phyloP scores from a whole-genome alignment of 495 filamentous ascomycete species.

The Delitschia confertaspora region DNA sequence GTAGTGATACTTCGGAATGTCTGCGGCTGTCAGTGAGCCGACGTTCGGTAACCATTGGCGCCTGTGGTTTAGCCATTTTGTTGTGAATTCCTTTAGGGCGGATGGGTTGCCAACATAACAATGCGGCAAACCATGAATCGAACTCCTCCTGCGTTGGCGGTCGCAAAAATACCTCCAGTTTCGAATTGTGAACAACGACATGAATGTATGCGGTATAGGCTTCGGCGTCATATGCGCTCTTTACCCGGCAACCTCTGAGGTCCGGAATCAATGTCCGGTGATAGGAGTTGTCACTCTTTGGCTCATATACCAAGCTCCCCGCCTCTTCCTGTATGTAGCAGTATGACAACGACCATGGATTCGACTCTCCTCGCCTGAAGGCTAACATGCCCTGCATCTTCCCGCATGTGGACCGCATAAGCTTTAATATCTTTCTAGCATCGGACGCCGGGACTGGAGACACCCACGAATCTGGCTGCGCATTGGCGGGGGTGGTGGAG shows the following conservation, averaged over 20 bases:
- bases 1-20: constrained; percentile 52
- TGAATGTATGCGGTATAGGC: constrained; percentile 66
- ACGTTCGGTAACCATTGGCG: constrained; percentile 40
- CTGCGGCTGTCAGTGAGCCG: constrained; percentile 45
- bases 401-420: constrained; percentile 62
- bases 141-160: constrained; percentile 67
- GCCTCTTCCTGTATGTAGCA: constrained; percentile 60
- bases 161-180: constrained; percentile 61
- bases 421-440: constrained; percentile 52
- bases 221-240: constrained; percentile 47
- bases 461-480: constrained; percentile 31
- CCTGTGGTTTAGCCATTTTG: constrained; percentile 61
- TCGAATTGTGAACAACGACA: constrained; percentile 61
- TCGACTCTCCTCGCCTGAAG: constrained; percentile 47
- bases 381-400: constrained; percentile 62
- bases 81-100: constrained; percentile 65
- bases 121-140: constrained; percentile 84
- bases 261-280: constrained; percentile 64
- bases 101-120: constrained; percentile 91
- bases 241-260: constrained; percentile 77
- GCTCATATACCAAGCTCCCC: constrained; percentile 56
- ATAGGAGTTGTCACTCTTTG: constrained; percentile 48
- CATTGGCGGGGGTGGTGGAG: constrained; percentile 18
- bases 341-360: constrained; percentile 51
- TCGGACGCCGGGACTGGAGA: constrained; percentile 50